A percentile compares a stretch with the other conserved stretches of the same genome.
phyloP scores from a whole-genome alignment of 768 basidiomycete genomes.

The Phlebiopsis gigantea region DNA sequence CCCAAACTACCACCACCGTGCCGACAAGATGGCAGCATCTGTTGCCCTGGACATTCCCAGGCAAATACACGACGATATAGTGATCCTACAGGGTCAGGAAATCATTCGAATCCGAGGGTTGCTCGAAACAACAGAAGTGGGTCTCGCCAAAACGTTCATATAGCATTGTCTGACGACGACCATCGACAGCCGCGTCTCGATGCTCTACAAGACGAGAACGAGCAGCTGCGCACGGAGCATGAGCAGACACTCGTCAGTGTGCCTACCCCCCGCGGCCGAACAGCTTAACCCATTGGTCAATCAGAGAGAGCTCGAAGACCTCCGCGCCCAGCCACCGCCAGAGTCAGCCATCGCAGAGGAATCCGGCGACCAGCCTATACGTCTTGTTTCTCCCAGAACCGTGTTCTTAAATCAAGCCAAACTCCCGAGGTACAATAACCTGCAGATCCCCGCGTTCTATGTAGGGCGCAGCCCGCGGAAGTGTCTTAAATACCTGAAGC shows the following conservation, averaged over 20 bases:
- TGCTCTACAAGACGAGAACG: not conserved
- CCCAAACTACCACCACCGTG: not conserved
- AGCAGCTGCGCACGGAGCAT: not conserved
- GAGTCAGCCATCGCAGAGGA: not conserved
- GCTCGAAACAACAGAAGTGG: not conserved
- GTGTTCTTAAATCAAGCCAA: not conserved
- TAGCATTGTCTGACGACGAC: not conserved
- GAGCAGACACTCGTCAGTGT: not conserved
- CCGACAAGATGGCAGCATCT: not conserved
- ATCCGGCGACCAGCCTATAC: not conserved
- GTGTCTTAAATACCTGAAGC: not conserved
- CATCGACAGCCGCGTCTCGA: not conserved
- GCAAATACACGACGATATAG: not conserved
- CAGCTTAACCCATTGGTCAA: not conserved
- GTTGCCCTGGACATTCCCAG: not conserved
- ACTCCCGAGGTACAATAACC: not conserved
- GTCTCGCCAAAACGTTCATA: not conserved
- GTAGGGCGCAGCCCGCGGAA: not conserved
- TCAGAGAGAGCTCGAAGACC: conserved; percentile 2
- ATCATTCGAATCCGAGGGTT: conserved; percentile 1
- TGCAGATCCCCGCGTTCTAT: not conserved
- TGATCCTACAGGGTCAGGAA: conserved; percentile 1
- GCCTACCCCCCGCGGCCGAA: not conserved
- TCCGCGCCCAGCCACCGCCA: not conserved
- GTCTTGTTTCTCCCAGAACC: not conserved